phyloP scores from a whole-genome alignment of 768 basidiomycete genomes.

The Auriscalpium orientale region DNA sequence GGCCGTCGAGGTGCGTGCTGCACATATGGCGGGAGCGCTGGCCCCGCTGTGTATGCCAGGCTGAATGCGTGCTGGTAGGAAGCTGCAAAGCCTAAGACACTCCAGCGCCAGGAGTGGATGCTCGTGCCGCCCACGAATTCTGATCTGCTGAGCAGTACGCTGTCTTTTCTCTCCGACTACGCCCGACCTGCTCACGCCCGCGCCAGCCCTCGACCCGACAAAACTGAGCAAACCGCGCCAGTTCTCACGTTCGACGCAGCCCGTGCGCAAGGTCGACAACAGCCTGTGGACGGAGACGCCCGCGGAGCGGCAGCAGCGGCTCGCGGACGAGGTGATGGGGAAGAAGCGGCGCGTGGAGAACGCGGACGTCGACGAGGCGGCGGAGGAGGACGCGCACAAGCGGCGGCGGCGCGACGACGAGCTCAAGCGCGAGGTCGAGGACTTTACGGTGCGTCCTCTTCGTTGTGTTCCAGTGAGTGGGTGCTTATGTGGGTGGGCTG shows the following conservation, averaged over 20 bases:
- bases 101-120: conserved; percentile 97
- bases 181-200: neutral
- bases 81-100: conserved; percentile 67
- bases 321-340: conserved; percentile 93
- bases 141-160: conserved; percentile 71
- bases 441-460: conserved; percentile 56
- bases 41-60: neutral
- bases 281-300: conserved; percentile 98
- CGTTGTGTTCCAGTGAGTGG: neutral
- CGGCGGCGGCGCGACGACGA: conserved; percentile 59
- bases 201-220: conserved; percentile 75
- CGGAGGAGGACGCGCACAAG: conserved; percentile 41
- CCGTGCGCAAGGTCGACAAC: conserved; percentile 38
- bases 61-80: conserved; percentile 36
- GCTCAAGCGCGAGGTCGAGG: conserved; percentile 65
- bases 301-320: conserved; percentile 79
- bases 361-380: conserved; percentile 32
- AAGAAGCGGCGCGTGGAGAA: conserved; percentile 72
- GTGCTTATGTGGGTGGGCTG: conserved; percentile 9
- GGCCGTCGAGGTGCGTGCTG: conserved; percentile 47
- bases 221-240: conserved; percentile 68
- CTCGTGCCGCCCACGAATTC: conserved; percentile 82
- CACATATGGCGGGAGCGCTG: neutral
- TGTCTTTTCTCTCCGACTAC: neutral
- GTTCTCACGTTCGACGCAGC: conserved; percentile 53